Conservation (phyloP, 495 filamentous ascomycete species). For the Glarea lozoyensis region DNA sequence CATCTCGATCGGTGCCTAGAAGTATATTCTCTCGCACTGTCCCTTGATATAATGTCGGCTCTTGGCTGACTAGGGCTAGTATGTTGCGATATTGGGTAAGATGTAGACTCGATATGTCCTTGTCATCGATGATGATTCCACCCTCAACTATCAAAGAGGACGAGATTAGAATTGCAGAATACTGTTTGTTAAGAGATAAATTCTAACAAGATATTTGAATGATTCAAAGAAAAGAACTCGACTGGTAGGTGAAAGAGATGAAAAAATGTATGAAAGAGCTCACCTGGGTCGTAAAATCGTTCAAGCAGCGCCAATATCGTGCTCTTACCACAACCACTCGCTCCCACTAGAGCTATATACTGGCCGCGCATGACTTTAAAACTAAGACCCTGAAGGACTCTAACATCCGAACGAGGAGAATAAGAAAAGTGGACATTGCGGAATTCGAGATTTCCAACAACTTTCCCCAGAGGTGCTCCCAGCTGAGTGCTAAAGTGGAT, state of each 20-base stretch:
- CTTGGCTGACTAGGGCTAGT: slow-evolving; percentile 75
- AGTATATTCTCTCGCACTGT: slow-evolving; percentile 78
- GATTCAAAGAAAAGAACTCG: too few relatives aligned
- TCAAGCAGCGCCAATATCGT: slow-evolving; percentile 75
- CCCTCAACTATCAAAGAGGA: too few relatives aligned
- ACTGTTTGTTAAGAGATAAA: too few relatives aligned
- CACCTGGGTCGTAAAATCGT: slow-evolving; percentile 80
- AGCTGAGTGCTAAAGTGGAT: slow-evolving; percentile 78
- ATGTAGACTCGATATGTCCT: slow-evolving; percentile 63
- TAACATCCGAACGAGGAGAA: slow-evolving; percentile 69
- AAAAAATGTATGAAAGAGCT: too few relatives aligned
- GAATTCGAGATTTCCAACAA: slow-evolving; percentile 69
- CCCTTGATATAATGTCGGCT: slow-evolving; percentile 81
- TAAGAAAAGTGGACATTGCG: slow-evolving; percentile 75
- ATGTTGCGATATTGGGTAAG: slow-evolving; percentile 68
- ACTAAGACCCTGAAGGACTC: slow-evolving; percentile 68
- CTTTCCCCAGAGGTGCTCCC: slow-evolving; percentile 47
- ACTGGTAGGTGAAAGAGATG: too few relatives aligned
- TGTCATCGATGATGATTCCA: slow-evolving; percentile 61
- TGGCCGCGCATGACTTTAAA: slow-evolving; percentile 64
- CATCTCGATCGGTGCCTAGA: slow-evolving; percentile 53
- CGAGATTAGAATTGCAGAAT: too few relatives aligned
- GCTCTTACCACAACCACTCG: slow-evolving; percentile 76
- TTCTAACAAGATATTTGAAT: too few relatives aligned
- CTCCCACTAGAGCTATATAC: slow-evolving; percentile 76